A percentile compares a stretch with the other conserved stretches of the same genome.
Conservation (phyloP, 2,329 filamentous ascomycete species). For the Calycina herbarum region DNA sequence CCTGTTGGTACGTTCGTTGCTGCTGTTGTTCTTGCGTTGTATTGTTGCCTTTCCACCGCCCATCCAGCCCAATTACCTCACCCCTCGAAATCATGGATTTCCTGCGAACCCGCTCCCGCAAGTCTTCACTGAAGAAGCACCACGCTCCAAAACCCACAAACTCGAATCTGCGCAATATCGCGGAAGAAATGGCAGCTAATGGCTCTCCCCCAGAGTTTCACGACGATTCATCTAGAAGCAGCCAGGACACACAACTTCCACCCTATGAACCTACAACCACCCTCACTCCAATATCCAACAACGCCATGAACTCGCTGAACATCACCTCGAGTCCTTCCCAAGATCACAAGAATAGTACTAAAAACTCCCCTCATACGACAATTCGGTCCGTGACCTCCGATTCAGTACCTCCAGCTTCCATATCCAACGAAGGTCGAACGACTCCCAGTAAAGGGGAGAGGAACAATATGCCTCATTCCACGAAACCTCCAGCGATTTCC, state of each 20-base stretch:
- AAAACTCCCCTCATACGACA: slow-evolving; percentile 27
- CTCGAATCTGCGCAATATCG: background rate
- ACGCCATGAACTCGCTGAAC: slow-evolving; percentile 34
- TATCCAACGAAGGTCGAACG: slow-evolving; percentile 19
- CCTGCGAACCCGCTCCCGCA: slow-evolving; percentile 1
- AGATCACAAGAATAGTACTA: slow-evolving; percentile 13
- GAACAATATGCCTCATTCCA: slow-evolving; percentile 25
- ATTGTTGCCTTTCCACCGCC: slow-evolving; percentile 5
- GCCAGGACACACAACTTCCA: slow-evolving; percentile 5
- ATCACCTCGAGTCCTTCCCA: slow-evolving; percentile 13
- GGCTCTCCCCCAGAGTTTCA: slow-evolving; percentile 6
- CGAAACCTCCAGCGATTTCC: slow-evolving; percentile 21
- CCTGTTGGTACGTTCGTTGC: slow-evolving; percentile 7
- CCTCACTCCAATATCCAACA: slow-evolving; percentile 31
- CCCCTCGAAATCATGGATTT: slow-evolving; percentile 5
- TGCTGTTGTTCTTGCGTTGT: background rate
- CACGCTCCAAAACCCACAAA: background rate
- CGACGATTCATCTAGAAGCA: background rate
- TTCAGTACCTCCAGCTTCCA: slow-evolving; percentile 19
- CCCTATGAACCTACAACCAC: slow-evolving; percentile 23
- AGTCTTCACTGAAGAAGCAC: background rate
- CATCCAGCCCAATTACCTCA: background rate
- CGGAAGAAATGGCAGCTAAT: slow-evolving; percentile 9
- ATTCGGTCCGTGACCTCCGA: slow-evolving; percentile 36
- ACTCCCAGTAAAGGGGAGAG: slow-evolving; percentile 23